Conservation (phyloP, 2,329 filamentous ascomycete species). For the Nemania abortiva region DNA sequence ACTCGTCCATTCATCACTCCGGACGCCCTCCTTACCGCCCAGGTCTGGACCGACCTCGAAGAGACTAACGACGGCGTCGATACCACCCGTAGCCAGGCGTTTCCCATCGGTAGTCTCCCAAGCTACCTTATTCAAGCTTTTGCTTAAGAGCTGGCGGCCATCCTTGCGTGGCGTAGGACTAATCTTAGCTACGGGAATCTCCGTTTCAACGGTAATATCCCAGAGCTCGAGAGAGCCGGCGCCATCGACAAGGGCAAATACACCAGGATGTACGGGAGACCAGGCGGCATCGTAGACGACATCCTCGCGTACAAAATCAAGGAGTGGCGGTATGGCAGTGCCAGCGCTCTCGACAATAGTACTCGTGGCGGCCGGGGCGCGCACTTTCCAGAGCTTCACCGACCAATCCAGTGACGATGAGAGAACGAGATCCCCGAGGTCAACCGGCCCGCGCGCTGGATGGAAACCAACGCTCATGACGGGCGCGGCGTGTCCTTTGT, state of each 20-base stretch:
- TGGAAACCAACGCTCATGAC: conserved; percentile 98
- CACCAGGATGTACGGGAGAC: conserved; percentile 93
- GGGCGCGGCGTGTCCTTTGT: conserved; percentile 90
- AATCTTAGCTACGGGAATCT: conserved; percentile 88
- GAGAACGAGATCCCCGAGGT: conserved; percentile 92
- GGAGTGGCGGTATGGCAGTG: conserved; percentile 75
- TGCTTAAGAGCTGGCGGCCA: conserved; percentile 76
- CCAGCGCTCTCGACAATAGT: conserved; percentile 65
- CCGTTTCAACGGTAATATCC: conserved; percentile 92
- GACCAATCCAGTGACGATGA: conserved; percentile 97
- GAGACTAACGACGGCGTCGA: conserved; percentile 89
- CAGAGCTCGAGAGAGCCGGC: conserved; percentile 93
- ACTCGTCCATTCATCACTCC: conserved; percentile 90
- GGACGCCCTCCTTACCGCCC: conserved; percentile 85
- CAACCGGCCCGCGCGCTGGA: conserved; percentile 89
- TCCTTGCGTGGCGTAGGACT: conserved; percentile 74
- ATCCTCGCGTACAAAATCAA: conserved; percentile 94
- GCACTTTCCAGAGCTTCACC: conserved; percentile 95
- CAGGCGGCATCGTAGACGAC: conserved; percentile 96
- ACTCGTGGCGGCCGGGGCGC: conserved; percentile 79
- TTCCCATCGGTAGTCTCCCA: conserved; percentile 94
- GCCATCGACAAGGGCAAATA: conserved; percentile 95
- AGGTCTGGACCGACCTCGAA: conserved; percentile 90
- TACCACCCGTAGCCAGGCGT: conserved; percentile 87
- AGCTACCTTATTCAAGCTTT: conserved; percentile 91